Conservation (phyloP, 164 flowering plant species). For the Cinnamomum micranthum region DNA sequence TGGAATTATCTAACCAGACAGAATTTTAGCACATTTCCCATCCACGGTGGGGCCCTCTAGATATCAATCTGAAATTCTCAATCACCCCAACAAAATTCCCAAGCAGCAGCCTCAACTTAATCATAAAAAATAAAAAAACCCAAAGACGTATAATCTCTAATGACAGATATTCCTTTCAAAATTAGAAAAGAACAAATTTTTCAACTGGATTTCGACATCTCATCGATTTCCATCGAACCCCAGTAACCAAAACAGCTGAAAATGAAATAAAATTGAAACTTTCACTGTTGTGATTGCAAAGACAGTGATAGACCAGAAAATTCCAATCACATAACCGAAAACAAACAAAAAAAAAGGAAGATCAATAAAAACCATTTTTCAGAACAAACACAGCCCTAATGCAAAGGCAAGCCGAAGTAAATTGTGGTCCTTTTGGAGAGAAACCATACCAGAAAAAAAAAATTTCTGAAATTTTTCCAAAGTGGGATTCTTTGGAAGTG, state of each 20-base stretch:
- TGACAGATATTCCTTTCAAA: no score
- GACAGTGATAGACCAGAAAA: background rate
- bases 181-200: no score
- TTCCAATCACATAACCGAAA: background rate
- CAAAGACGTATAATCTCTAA: no score
- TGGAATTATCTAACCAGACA: no score
- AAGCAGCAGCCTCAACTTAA: no score
- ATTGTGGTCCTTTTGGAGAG: no score
- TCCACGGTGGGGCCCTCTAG: no score
- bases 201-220: background rate
- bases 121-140: no score
- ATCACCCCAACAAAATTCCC: no score
- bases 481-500: conserved; percentile 27
- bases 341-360: background rate
- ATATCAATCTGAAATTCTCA: no score
- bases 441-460: conserved; percentile 26
- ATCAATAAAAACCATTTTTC: background rate
- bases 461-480: conserved; percentile 9
- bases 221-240: background rate
- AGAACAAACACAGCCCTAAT: background rate
- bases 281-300: background rate
- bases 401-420: background rate
- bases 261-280: background rate
- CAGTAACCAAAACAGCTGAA: background rate
- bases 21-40: no score